phyloP scores from a whole-genome alignment of 495 filamentous ascomycete species.

The Cercophora samala region DNA sequence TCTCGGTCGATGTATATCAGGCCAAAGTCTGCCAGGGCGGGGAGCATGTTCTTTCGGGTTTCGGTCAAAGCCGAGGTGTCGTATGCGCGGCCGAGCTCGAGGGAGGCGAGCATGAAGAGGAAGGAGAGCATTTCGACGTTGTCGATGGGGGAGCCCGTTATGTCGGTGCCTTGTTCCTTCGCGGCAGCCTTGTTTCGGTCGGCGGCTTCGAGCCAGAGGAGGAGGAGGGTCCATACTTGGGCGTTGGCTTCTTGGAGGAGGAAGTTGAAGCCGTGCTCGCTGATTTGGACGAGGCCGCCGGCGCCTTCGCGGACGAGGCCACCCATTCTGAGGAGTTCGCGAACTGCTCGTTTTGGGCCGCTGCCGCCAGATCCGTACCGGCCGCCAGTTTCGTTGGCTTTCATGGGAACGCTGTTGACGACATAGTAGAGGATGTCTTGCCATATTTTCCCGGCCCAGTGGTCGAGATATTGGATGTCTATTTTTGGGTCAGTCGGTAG shows the following conservation, averaged over 20 bases:
- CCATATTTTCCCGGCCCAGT: constrained; percentile 85
- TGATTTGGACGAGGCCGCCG: constrained; percentile 62
- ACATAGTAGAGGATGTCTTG: constrained; percentile 95
- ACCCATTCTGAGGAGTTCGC: constrained; percentile 71
- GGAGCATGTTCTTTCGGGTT: constrained; percentile 80
- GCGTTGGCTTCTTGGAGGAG: constrained; percentile 91
- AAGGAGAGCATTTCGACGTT: constrained; percentile 91
- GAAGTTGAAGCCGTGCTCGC: constrained; percentile 88
- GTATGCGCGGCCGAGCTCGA: constrained; percentile 89
- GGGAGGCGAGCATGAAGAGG: constrained; percentile 88
- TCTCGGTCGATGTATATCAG: constrained; percentile 70
- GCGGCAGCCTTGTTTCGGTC: constrained; percentile 43
- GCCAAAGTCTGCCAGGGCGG: constrained; percentile 80
- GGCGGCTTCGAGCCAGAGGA: constrained; percentile 88
- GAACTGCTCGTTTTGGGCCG: constrained; percentile 64
- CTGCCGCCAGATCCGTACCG: constrained; percentile 25
- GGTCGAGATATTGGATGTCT: constrained; percentile 69
- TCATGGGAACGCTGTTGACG: constrained; percentile 56
- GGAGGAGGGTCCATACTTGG: constrained; percentile 91
- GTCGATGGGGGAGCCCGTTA: constrained; percentile 60
- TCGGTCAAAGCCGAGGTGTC: constrained; percentile 72
- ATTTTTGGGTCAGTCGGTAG: constrained; percentile 56
- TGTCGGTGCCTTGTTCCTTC: constrained; percentile 26
- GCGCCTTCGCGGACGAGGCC: constrained; percentile 68
- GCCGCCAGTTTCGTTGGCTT: constrained; percentile 30